These are phyloP conservation scores for Ophiosphaerella herpotricha DNA, from an alignment of 2,329 filamentous ascomycete species.

Conservation along the genomic window DNA sequence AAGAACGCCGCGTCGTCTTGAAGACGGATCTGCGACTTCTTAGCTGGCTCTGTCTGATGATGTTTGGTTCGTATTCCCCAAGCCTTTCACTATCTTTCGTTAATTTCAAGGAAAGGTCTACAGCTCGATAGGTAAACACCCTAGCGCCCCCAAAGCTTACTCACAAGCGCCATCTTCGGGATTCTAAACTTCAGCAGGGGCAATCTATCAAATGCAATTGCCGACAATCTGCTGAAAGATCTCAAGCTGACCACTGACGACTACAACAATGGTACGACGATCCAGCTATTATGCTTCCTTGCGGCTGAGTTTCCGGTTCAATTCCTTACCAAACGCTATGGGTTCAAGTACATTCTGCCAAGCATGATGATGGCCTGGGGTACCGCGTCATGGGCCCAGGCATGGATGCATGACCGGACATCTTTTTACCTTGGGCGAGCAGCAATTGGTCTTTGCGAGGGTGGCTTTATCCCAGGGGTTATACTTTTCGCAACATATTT, in stretches of 20 bases:
- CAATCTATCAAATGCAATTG: slow-evolving; percentile 45
- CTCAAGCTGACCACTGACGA: slow-evolving; percentile 37
- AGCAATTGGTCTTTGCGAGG: slow-evolving; percentile 50
- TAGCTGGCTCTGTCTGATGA: slow-evolving; percentile 42
- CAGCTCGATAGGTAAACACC: too few species aligned
- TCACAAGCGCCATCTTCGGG: not conserved
- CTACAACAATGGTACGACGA: slow-evolving; percentile 45
- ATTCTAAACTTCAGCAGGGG: slow-evolving; percentile 53
- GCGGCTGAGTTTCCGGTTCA: slow-evolving; percentile 49
- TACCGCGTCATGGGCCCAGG: slow-evolving; percentile 65
- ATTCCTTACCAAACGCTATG: slow-evolving; percentile 49
- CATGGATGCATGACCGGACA: slow-evolving; percentile 60
- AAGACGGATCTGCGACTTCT: slow-evolving; percentile 49
- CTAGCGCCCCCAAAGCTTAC: too few species aligned
- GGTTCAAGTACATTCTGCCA: slow-evolving; percentile 50
- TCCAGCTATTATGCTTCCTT: slow-evolving; percentile 87
- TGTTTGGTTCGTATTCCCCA: slow-evolving; percentile 44
- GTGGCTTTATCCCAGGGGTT: slow-evolving; percentile 64
- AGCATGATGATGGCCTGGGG: slow-evolving; percentile 52
- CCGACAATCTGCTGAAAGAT: slow-evolving; percentile 37
- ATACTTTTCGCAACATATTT: slow-evolving; percentile 74
- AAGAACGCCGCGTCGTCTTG: slow-evolving; percentile 60
- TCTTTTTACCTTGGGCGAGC: slow-evolving; percentile 49
- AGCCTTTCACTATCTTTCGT: too few species aligned
- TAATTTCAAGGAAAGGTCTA: too few species aligned